A percentile compares a stretch with the other conserved stretches of the same genome.
These are phyloP conservation scores for Malassezia slooffiae DNA, from an alignment of 1,284 basidiomycete species.

Conservation along the genomic window DNA sequence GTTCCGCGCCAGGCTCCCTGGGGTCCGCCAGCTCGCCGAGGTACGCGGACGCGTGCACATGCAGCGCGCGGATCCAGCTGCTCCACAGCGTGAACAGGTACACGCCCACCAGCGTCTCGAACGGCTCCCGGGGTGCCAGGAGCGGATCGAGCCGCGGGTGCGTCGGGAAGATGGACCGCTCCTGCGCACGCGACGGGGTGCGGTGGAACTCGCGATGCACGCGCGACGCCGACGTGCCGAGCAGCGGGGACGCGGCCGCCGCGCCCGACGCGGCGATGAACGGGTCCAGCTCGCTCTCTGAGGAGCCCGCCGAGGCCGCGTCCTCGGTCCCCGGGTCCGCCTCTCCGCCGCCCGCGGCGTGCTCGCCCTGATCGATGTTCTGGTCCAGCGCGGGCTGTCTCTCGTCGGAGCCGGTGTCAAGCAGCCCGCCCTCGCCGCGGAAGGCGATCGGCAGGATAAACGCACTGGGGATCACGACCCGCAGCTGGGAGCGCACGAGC, in stretches of 20 bases:
- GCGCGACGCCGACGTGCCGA: background rate
- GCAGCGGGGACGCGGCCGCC: background rate
- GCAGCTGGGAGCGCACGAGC: constrained; percentile 14
- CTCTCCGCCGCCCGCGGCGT: too few relatives aligned
- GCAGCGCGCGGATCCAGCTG: constrained; percentile 13
- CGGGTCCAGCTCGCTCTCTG: too few relatives aligned
- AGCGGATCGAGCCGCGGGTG: constrained; percentile 14
- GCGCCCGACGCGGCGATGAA: constrained; percentile 10
- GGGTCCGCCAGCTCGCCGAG: constrained; percentile 5
- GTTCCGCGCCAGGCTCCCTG: too few relatives aligned
- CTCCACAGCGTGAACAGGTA: constrained; percentile 17
- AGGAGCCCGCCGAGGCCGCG: too few relatives aligned
- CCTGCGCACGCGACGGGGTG: background rate
- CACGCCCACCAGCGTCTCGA: constrained; percentile 10
- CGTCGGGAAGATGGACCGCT: constrained; percentile 8
- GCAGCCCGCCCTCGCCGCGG: constrained; percentile 10
- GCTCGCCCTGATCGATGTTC: too few relatives aligned
- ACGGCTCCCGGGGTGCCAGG: constrained; percentile 1
- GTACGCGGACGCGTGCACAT: constrained; percentile 10
- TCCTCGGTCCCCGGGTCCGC: too few relatives aligned
- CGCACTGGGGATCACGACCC: constrained; percentile 5
- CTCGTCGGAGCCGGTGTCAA: too few relatives aligned
- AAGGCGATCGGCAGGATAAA: constrained; percentile 9
- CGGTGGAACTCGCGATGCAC: background rate
- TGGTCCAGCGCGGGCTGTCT: too few relatives aligned